These are phyloP conservation scores for Linnemannia exigua DNA, from an alignment of 192 early-diverging fungal genomes.

Conservation along the genomic window DNA sequence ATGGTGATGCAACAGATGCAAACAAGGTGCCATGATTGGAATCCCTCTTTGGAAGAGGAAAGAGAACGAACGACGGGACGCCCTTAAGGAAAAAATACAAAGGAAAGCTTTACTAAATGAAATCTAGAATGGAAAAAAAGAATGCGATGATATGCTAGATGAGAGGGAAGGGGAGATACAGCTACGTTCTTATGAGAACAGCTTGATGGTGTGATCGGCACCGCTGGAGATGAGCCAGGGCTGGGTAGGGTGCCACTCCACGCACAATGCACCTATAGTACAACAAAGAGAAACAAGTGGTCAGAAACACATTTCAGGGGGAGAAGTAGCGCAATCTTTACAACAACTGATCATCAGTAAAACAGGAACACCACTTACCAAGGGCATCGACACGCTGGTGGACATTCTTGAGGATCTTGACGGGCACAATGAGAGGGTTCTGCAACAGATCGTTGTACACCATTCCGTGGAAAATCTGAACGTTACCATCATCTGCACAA, in stretches of 20 bases:
- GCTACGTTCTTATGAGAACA: conserved; percentile 64
- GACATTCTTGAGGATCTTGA: conserved; percentile 89
- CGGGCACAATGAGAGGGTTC: conserved; percentile 98
- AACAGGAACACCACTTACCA: conserved; percentile 58
- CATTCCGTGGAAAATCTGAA: conserved; percentile 98
- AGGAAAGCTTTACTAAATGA: conserved; percentile 10
- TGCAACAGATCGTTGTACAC: conserved; percentile 96
- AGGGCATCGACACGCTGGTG: conserved; percentile 82
- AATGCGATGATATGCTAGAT: conserved; percentile 4
- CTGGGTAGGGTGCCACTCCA: conserved; percentile 95
- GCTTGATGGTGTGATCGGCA: conserved; percentile 89
- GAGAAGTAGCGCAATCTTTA: background rate
- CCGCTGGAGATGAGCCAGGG: conserved; percentile 97
- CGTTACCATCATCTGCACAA: conserved; percentile 90
- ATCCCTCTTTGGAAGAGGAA: background rate
- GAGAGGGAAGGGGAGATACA: background rate
- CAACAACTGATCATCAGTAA: background rate
- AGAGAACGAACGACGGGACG: background rate
- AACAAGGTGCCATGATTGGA: background rate
- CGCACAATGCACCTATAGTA: conserved; percentile 78
- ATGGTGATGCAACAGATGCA: background rate
- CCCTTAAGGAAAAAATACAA: conserved; percentile 10
- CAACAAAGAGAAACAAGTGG: background rate
- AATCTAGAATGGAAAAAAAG: background rate
- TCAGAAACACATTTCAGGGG: background rate